Conservation (phyloP, 352 stramenopile genomes). For the Globisporangium mamillatum region DNA sequence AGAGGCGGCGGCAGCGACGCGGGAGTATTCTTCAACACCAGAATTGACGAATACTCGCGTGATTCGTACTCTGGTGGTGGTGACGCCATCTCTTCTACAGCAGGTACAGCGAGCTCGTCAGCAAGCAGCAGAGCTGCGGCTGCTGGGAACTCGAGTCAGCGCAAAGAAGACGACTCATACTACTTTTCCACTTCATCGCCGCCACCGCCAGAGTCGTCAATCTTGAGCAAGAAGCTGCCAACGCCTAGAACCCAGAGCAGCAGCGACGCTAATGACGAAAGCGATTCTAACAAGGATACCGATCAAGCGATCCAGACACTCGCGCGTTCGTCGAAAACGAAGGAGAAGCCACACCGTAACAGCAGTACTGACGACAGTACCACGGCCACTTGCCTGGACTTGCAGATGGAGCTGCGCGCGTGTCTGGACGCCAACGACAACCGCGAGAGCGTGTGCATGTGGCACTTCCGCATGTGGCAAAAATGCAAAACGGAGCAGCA, state of each 20-base stretch:
- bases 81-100: neutral
- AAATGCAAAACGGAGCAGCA: conserved; percentile 1
- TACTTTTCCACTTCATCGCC: neutral
- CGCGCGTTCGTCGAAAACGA: neutral
- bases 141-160: neutral
- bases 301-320: neutral
- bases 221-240: neutral
- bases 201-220: neutral
- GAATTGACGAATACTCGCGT: neutral
- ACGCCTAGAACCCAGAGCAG: neutral
- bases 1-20: neutral
- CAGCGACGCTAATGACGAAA: neutral
- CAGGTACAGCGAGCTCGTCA: neutral
- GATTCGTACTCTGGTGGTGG: neutral
- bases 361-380: neutral
- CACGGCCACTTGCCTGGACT: neutral
- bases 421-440: conserved; percentile 8
- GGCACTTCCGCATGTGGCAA: conserved; percentile 2
- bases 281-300: neutral
- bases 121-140: neutral
- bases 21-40: neutral
- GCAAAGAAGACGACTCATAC: neutral
- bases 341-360: neutral
- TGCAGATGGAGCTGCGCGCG: conserved; percentile 4
- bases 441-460: conserved; percentile 13